Evolutionary conservation across 495 filamentous ascomycete species (phyloP).

Genomic region (Diplogelasinospora grovesii): DNA sequence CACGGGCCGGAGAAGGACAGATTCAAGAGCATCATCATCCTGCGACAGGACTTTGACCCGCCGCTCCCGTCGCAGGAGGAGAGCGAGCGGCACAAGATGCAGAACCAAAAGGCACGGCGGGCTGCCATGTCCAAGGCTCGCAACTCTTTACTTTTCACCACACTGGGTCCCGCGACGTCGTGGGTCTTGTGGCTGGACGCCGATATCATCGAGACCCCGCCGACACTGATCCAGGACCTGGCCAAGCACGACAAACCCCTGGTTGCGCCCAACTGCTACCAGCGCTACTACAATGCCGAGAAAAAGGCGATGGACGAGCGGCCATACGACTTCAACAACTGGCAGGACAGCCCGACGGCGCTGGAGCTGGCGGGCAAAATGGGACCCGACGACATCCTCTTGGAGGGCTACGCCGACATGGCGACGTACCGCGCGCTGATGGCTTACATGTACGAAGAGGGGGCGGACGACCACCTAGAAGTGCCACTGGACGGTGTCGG

Average conservation of each 20-base stretch:
- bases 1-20: slow-evolving; percentile 68
- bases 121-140: slow-evolving; percentile 88
- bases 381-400: slow-evolving; percentile 79
- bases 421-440: slow-evolving; percentile 86
- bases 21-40: slow-evolving; percentile 87
- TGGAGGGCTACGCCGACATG: slow-evolving; percentile 90
- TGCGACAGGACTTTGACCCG: slow-evolving; percentile 90
- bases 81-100: slow-evolving; percentile 79
- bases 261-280: slow-evolving; percentile 92
- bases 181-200: slow-evolving; percentile 97
- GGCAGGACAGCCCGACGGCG: slow-evolving; percentile 79
- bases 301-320: slow-evolving; percentile 62
- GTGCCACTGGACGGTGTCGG: slow-evolving; percentile 86
- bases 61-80: slow-evolving; percentile 76
- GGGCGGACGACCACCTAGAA: slow-evolving; percentile 51
- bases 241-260: slow-evolving; percentile 78
- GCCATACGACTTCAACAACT: slow-evolving; percentile 95
- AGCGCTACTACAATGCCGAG: slow-evolving; percentile 72
- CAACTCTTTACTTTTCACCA: slow-evolving; percentile 95
- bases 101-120: slow-evolving; percentile 78
- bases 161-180: slow-evolving; percentile 81
- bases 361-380: slow-evolving; percentile 67
- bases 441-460: slow-evolving; percentile 68
- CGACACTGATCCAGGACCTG: slow-evolving; percentile 84
- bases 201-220: slow-evolving; percentile 85